These are phyloP conservation scores for Amanita jacksonii DNA, from an alignment of 768 basidiomycete genomes.

Conservation along the genomic window DNA sequence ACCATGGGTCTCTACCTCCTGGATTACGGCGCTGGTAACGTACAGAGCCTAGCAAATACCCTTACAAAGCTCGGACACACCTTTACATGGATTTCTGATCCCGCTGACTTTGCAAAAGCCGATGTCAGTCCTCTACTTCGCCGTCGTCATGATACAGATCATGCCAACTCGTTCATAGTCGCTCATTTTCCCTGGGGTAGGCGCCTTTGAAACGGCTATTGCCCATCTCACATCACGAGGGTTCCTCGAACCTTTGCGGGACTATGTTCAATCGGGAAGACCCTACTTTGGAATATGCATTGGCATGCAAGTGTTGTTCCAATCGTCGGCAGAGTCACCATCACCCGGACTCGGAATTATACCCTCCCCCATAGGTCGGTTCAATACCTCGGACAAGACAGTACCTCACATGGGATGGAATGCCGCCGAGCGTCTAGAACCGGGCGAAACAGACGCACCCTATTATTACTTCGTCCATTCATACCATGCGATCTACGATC, in stretches of 20 bases:
- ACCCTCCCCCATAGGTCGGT: constrained; percentile 69
- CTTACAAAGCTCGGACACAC: constrained; percentile 73
- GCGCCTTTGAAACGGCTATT: constrained; percentile 85
- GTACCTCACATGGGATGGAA: constrained; percentile 99
- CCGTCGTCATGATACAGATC: constrained; percentile 7
- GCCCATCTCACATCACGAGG: constrained; percentile 62
- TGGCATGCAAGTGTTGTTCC: constrained; percentile 94
- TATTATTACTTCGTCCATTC: constrained; percentile 99
- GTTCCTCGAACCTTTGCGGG: constrained; percentile 67
- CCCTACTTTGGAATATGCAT: constrained; percentile 99
- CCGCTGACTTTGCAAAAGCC: constrained; percentile 78
- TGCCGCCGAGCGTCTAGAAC: constrained; percentile 48
- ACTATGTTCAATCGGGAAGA: constrained; percentile 77
- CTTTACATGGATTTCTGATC: constrained; percentile 81
- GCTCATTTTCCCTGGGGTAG: constrained; percentile 95
- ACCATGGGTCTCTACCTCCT: constrained; percentile 67
- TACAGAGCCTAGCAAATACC: constrained; percentile 89
- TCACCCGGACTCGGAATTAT: constrained; percentile 75
- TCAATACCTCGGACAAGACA: constrained; percentile 63
- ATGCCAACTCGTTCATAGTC: constrained; percentile 40
- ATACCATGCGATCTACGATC: constrained; percentile 72
- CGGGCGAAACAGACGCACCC: constrained; percentile 37
- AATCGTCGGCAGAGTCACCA: constrained; percentile 74
- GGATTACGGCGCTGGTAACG: constrained; percentile 96
- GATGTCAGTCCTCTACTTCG: constrained; percentile 51